Evolutionary conservation across 1,284 basidiomycete genomes (phyloP), one percentile per base, ranked within the genome.

Genomic region (Phellopilus nigrolimitatus): DNA sequence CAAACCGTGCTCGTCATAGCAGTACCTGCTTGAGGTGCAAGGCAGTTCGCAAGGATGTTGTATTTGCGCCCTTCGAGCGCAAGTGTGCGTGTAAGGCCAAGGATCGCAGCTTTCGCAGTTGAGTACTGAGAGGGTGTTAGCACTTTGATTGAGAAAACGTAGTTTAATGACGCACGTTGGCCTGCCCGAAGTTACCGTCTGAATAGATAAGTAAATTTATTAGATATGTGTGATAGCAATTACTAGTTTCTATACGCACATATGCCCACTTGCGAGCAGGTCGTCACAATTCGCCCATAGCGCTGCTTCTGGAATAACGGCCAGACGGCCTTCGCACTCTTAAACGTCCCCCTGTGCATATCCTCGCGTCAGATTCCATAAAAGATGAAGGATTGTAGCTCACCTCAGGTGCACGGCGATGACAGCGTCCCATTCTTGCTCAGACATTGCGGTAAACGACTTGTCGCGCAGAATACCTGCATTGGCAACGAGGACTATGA

Each of bases 231-330:
- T 10, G 49, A 12, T 21, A 15, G 36, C n/a, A 49, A 24, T 40
- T 34, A 27, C 22, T 15, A 15, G 24, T 33, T 40, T 25, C 31
- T 34, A 10, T 8, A 75, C 88, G 64, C 61, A 91, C 88, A 94
- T 55, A 97, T 85, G 56, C 95, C 95, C 51, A 95, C 92, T 65
- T 88, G 85, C 4, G 95, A 98, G 53, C 86, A 83, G 24, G 95
- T 98, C 48, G 91, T 97, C 53, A 99, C 79, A 63, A 99, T 95
- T 53, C 97, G 85, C 28, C 97, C 95, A 66, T 88, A 98, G 71
- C 94, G 95, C 67, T 99, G 97, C 72, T 95, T 89, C 69, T 90
- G 86, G 79, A 99, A 97, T 64, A 93, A 76, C 3, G 95, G 94
- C 97, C 95, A 99, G 31, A 92, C 90, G 10, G 95, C 95, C 66